phyloP scores from a whole-genome alignment of 2,329 filamentous ascomycete species.

The Epichloe uncinata region DNA sequence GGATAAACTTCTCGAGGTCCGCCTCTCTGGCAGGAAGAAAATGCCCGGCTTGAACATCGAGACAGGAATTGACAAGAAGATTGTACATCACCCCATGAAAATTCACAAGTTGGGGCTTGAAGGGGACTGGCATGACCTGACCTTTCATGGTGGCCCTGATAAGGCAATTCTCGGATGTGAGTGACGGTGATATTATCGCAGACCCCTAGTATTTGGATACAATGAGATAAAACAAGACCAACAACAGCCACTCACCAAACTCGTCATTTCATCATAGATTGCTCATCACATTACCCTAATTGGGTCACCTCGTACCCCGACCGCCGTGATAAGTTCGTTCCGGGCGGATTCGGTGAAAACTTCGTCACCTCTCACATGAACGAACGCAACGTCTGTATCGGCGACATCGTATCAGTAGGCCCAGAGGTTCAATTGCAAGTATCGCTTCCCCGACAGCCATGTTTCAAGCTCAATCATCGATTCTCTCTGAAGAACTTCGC shows the following conservation, averaged over 20 bases:
- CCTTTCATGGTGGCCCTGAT: constrained; percentile 47
- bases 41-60: constrained; percentile 36
- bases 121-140: constrained; percentile 47
- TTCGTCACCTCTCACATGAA: constrained; percentile 44
- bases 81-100: constrained; percentile 28
- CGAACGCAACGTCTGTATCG: constrained; percentile 52
- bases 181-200: constrained; percentile 10
- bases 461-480: constrained; percentile 53
- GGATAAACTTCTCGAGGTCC: constrained; percentile 42
- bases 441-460: constrained; percentile 48
- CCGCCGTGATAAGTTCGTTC: constrained; percentile 35
- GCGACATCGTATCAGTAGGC: constrained; percentile 43
- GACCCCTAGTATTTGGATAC: background rate
- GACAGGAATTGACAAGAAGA: constrained; percentile 43
- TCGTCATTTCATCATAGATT: constrained; percentile 30
- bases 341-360: constrained; percentile 53
- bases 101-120: constrained; percentile 38
- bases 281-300: constrained; percentile 40
- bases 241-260: too few relatives aligned
- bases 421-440: constrained; percentile 41
- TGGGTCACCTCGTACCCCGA: constrained; percentile 42
- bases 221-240: too few relatives aligned
- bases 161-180: constrained; percentile 48
- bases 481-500: constrained; percentile 52
- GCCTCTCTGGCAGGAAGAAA: constrained; percentile 41